Evolutionary conservation across 371 early-diverging fungal genomes (phyloP).

Genomic region (Zychaea mexicana): DNA sequence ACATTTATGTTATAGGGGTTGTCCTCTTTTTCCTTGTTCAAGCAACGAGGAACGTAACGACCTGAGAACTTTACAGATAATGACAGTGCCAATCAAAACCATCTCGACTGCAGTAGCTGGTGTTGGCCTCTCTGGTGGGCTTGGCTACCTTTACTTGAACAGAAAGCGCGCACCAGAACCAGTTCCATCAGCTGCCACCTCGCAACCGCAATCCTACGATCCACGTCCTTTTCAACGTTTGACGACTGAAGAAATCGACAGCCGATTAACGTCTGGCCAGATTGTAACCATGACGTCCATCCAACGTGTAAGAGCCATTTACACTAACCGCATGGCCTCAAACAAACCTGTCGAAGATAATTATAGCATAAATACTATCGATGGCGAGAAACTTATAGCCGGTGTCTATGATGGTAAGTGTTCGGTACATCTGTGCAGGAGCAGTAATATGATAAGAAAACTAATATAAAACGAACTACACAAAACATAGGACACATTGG

Average conservation of each 20-base stretch:
- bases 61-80: too few relatives aligned
- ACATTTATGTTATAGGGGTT: too few relatives aligned
- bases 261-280: slow-evolving; percentile 34
- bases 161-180: slow-evolving; percentile 2
- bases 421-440: not conserved
- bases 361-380: slow-evolving; percentile 35
- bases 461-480: too few relatives aligned
- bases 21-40: too few relatives aligned
- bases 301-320: slow-evolving; percentile 31
- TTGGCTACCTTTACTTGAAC: slow-evolving; percentile 21
- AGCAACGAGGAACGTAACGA: too few relatives aligned
- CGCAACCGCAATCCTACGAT: slow-evolving; percentile 22
- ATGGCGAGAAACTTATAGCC: slow-evolving; percentile 32
- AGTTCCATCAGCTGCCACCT: not conserved
- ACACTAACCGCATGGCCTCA: slow-evolving; percentile 43
- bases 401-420: slow-evolving; percentile 54
- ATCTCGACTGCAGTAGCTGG: slow-evolving; percentile 22
- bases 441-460: too few relatives aligned
- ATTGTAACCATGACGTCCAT: slow-evolving; percentile 18
- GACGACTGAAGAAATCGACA: slow-evolving; percentile 29
- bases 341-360: slow-evolving; percentile 53
- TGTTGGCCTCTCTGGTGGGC: slow-evolving; percentile 26
- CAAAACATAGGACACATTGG: slow-evolving; percentile 42
- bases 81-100: slow-evolving; percentile 2
- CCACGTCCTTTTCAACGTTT: slow-evolving; percentile 35